phyloP scores from a whole-genome alignment of 176 grass and related monocot species.

The Juncus effusus region DNA sequence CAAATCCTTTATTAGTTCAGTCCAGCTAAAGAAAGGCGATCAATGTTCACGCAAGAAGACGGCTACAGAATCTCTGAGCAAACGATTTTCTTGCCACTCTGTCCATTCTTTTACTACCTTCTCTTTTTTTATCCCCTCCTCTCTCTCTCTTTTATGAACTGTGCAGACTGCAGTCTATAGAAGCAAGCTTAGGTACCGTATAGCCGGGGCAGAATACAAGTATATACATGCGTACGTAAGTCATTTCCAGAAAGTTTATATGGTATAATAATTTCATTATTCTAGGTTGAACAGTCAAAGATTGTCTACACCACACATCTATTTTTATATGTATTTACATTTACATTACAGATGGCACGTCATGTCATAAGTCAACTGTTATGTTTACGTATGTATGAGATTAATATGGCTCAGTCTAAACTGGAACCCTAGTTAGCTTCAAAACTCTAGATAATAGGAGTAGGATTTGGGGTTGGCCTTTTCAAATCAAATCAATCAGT shows the following conservation, averaged over 20 bases:
- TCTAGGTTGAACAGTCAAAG: conserved; percentile 18
- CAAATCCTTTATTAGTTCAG: no score
- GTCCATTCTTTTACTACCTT: not conserved
- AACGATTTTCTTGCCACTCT: conserved; percentile 34
- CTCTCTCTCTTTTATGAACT: not conserved
- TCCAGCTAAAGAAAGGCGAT: not conserved
- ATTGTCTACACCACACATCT: not conserved
- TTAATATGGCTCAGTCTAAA: conserved; percentile 5
- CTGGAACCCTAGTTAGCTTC: not conserved
- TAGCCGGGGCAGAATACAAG: no score
- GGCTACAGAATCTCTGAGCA: conserved; percentile 46
- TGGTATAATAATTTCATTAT: not conserved
- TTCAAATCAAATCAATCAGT: conserved; percentile 35
- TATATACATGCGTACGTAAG: not conserved
- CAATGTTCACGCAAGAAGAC: conserved; percentile 31
- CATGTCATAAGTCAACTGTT: conserved; percentile 28
- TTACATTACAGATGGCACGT: conserved; percentile 7
- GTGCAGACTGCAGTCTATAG: not conserved
- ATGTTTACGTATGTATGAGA: conserved; percentile 13
- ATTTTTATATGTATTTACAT: not conserved
- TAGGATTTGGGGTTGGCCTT: conserved; percentile 15
- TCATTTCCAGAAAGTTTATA: not conserved
- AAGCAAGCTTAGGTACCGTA: no score
- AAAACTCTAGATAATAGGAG: not conserved
- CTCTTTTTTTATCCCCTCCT: no score